Evolutionary conservation across 1,139 yeast genomes (phyloP).

Genomic region (Nakaseomyces uthaithaninus): DNA sequence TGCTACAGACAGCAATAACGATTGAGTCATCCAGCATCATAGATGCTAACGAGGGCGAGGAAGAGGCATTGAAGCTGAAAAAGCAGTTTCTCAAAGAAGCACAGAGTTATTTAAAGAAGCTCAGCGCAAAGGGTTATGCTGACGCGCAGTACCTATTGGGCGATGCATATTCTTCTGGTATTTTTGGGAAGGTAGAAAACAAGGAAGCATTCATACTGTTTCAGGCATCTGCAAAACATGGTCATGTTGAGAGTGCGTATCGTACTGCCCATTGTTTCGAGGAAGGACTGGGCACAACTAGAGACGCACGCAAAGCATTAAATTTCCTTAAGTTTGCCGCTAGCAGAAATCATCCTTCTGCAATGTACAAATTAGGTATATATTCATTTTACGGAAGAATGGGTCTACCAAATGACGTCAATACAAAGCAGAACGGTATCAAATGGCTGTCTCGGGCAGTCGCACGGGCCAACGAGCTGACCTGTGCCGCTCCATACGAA

Average conservation of each 20-base stretch:
- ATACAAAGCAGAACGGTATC: slow-evolving; percentile 76
- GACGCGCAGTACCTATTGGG: slow-evolving; percentile 89
- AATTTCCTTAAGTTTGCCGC: slow-evolving; percentile 86
- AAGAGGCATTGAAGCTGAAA: slow-evolving; percentile 19
- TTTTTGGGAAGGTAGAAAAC: slow-evolving; percentile 74
- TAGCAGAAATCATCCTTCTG: slow-evolving; percentile 85
- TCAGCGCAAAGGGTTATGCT: slow-evolving; percentile 72
- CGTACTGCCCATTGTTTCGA: slow-evolving; percentile 87
- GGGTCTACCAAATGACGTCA: slow-evolving; percentile 65
- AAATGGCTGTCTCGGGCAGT: slow-evolving; percentile 89
- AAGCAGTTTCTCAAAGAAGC: slow-evolving; percentile 69
- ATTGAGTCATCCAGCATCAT: slow-evolving; percentile 34
- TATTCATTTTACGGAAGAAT: slow-evolving; percentile 76
- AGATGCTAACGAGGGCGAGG: slow-evolving; percentile 5
- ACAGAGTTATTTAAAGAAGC: slow-evolving; percentile 54
- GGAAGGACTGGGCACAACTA: slow-evolving; percentile 86
- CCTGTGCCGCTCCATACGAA: slow-evolving; percentile 90
- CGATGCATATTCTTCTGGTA: slow-evolving; percentile 82
- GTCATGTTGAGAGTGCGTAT: slow-evolving; percentile 85
- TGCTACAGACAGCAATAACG: slow-evolving; percentile 74
- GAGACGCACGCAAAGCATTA: slow-evolving; percentile 79
- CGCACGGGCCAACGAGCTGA: slow-evolving; percentile 73
- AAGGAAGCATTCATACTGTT: slow-evolving; percentile 69
- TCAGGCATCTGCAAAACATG: slow-evolving; percentile 86
- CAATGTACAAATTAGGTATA: slow-evolving; percentile 85